phyloP scores from a whole-genome alignment of 768 basidiomycete species.

The Termitomyces titanicus region DNA sequence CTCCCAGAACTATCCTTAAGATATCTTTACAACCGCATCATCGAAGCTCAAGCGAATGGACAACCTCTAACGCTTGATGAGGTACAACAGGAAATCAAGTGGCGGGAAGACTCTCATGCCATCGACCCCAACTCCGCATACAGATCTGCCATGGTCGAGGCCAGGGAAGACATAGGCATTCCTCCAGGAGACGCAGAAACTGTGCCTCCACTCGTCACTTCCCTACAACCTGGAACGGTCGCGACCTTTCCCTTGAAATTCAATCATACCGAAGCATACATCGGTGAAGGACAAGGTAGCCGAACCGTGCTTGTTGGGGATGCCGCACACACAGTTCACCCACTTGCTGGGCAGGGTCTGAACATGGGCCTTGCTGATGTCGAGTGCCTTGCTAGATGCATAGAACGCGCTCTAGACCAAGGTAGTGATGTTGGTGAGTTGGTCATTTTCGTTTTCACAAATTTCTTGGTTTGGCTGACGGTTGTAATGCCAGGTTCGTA shows the following conservation, averaged over 20 bases:
- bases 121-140: constrained; percentile 64
- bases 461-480: neutral
- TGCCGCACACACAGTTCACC: constrained; percentile 93
- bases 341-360: constrained; percentile 93
- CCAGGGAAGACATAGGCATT: constrained; percentile 37
- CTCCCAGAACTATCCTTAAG: constrained; percentile 71
- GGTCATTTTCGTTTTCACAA: neutral
- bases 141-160: constrained; percentile 40
- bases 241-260: constrained; percentile 91
- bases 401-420: constrained; percentile 48
- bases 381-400: constrained; percentile 61
- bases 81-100: constrained; percentile 61
- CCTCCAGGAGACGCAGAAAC: constrained; percentile 57
- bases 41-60: constrained; percentile 47
- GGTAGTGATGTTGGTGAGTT: constrained; percentile 84
- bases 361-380: constrained; percentile 93
- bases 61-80: constrained; percentile 42
- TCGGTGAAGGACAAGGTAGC: constrained; percentile 62
- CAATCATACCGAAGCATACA: constrained; percentile 82
- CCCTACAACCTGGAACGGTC: constrained; percentile 66
- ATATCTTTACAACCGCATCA: constrained; percentile 59
- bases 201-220: constrained; percentile 72
- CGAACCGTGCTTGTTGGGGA: constrained; percentile 92
- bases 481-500: constrained; percentile 52
- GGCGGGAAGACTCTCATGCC: constrained; percentile 69